Evolutionary conservation across 352 stramenopile genomes (phyloP).

Genomic region (Pythium monospermum): DNA sequence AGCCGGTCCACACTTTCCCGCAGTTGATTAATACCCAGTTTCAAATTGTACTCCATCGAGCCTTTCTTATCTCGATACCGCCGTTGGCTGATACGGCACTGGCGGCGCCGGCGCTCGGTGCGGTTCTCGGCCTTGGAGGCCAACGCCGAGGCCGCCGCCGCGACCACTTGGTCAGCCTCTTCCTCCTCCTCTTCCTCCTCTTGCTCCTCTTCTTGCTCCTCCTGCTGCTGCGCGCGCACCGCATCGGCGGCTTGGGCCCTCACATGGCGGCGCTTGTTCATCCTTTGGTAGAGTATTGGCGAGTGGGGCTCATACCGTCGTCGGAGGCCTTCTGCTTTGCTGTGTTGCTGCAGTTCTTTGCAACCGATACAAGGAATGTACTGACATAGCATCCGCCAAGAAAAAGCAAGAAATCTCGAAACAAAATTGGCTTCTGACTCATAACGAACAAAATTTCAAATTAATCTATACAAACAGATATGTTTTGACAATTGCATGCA

Average conservation of each 20-base stretch:
- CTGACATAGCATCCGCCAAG: neutral
- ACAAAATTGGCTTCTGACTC: no score
- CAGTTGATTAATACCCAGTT: conserved; percentile 58
- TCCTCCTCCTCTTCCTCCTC: neutral
- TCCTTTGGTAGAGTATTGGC: neutral
- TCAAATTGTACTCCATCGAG: conserved; percentile 62
- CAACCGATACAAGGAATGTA: no score
- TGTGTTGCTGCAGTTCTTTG: no score
- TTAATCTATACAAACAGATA: no score
- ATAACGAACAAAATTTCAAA: no score
- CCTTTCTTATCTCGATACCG: conserved; percentile 65
- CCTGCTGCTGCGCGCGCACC: neutral
- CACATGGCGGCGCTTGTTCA: conserved; percentile 12
- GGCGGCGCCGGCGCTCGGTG: conserved; percentile 38
- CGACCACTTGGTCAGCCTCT: neutral
- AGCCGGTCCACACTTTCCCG: conserved; percentile 54
- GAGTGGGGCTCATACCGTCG: no score
- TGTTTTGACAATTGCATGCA: no score
- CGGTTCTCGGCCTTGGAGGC: conserved; percentile 16
- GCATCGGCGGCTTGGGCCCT: neutral
- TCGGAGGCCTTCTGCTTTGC: no score
- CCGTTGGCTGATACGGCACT: conserved; percentile 65
- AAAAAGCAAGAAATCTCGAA: no score
- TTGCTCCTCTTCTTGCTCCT: neutral
- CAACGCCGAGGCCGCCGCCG: neutral